phyloP scores from a whole-genome alignment of 1,139 yeast genomes.

The Taphrina deformans region DNA sequence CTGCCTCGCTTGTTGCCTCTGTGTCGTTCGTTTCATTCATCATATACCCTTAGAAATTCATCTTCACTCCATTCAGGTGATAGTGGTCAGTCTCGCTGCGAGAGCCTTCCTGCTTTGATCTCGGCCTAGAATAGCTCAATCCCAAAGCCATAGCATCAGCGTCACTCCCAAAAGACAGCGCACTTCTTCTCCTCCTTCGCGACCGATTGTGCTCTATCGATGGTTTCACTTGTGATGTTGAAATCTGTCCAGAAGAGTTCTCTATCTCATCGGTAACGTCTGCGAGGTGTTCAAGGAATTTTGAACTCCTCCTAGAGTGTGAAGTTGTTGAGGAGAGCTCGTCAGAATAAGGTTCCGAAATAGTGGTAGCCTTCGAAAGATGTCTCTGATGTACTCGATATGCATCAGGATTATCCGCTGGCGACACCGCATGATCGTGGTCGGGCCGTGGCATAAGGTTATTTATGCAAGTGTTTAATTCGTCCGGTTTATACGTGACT shows the following conservation, averaged over 20 bases:
- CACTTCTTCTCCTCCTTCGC: slow-evolving; percentile 9
- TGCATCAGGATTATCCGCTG: neutral
- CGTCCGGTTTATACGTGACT: neutral
- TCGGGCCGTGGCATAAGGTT: neutral
- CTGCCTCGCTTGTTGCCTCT: too few species aligned
- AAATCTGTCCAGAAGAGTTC: neutral
- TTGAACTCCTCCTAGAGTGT: neutral
- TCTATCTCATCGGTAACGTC: neutral
- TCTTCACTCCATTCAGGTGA: slow-evolving; percentile 14
- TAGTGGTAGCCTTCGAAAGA: neutral
- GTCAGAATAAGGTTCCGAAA: neutral
- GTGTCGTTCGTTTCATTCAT: neutral
- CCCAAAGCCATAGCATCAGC: neutral
- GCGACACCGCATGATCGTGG: neutral
- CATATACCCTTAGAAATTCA: neutral
- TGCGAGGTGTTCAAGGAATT: slow-evolving; percentile 1
- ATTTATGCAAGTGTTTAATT: neutral
- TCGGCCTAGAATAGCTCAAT: neutral
- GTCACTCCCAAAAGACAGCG: slow-evolving; percentile 4
- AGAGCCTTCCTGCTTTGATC: neutral
- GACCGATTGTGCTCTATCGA: neutral
- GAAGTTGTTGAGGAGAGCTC: neutral
- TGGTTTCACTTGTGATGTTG: neutral
- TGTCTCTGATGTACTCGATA: neutral
- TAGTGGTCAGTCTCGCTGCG: neutral